Percentiles rank a stretch among this genome's conserved stretches.
Conservation (phyloP, 176 grass and related monocot genomes). For the Raddia distichophylla region DNA sequence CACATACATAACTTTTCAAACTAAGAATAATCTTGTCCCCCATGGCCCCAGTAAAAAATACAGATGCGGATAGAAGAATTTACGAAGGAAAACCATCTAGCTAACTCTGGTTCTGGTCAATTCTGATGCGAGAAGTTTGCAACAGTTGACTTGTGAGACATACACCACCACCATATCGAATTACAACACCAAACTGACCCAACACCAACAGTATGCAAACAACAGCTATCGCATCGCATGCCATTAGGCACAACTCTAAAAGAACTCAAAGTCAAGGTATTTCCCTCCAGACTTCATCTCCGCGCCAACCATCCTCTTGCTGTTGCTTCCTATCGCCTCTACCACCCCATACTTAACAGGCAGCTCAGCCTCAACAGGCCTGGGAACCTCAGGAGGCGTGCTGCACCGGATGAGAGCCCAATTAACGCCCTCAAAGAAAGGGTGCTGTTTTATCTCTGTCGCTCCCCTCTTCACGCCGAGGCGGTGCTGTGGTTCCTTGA, state of each 20-base stretch:
- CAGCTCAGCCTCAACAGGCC: constrained; percentile 64
- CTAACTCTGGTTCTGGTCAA: constrained; percentile 38
- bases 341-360: constrained; percentile 60
- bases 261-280: constrained; percentile 98
- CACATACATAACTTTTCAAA: neutral
- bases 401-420: constrained; percentile 97
- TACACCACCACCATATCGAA: constrained; percentile 39
- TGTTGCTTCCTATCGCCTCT: constrained; percentile 52
- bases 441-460: constrained; percentile 95
- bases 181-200: constrained; percentile 46
- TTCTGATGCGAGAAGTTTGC: constrained; percentile 32
- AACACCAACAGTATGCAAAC: constrained; percentile 38
- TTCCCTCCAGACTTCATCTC: constrained; percentile 70
- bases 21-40: neutral
- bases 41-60: neutral
- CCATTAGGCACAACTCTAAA: constrained; percentile 53
- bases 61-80: neutral
- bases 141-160: neutral
- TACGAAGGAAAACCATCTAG: constrained; percentile 27
- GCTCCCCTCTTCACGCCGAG: constrained; percentile 88
- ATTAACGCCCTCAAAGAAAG: constrained; percentile 90
- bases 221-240: neutral
- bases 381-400: constrained; percentile 83
- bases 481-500: constrained; percentile 88
- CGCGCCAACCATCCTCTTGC: constrained; percentile 63